A percentile compares a stretch with the other conserved stretches of the same genome.
phyloP scores from a whole-genome alignment of 164 flowering plant genomes.

The Vitis cinerea region DNA sequence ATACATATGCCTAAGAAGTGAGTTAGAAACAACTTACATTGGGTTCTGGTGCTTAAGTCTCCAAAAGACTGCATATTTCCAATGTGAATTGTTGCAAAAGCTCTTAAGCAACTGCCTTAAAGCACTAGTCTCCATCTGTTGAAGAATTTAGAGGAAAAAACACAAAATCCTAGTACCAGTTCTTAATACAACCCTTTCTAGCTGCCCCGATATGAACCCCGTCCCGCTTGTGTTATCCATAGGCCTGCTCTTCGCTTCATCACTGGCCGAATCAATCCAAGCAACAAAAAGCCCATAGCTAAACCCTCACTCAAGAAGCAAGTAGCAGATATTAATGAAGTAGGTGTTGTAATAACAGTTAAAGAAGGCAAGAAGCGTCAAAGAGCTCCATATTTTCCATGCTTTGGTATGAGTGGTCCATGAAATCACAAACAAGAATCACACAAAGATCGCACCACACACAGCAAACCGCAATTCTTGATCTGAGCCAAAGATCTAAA shows the following conservation, averaged over 20 bases:
- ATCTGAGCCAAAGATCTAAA: background rate
- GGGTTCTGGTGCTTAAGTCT: constrained; percentile 46
- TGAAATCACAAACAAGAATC: background rate
- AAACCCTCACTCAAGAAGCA: background rate
- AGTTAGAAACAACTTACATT: constrained; percentile 49
- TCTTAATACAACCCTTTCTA: constrained; percentile 32
- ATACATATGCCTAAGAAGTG: background rate
- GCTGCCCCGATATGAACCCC: constrained; percentile 82
- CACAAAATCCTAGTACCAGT: constrained; percentile 3
- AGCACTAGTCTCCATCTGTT: constrained; percentile 46
- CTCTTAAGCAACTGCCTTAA: constrained; percentile 58
- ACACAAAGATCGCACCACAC: background rate
- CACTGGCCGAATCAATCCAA: constrained; percentile 61
- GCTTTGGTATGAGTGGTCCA: constrained; percentile 3
- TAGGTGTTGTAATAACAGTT: background rate
- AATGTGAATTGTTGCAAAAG: constrained; percentile 57
- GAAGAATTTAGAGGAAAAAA: constrained; percentile 1
- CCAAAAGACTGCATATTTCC: constrained; percentile 95
- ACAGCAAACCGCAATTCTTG: background rate
- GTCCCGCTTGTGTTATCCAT: constrained; percentile 78
- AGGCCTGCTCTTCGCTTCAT: constrained; percentile 69
- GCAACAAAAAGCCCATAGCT: constrained; percentile 36
- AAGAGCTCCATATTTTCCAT: background rate
- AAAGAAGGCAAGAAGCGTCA: background rate
- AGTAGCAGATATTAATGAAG: background rate